phyloP scores from a whole-genome alignment of 345 rosid genomes.

The Cochlearia excelsa region DNA sequence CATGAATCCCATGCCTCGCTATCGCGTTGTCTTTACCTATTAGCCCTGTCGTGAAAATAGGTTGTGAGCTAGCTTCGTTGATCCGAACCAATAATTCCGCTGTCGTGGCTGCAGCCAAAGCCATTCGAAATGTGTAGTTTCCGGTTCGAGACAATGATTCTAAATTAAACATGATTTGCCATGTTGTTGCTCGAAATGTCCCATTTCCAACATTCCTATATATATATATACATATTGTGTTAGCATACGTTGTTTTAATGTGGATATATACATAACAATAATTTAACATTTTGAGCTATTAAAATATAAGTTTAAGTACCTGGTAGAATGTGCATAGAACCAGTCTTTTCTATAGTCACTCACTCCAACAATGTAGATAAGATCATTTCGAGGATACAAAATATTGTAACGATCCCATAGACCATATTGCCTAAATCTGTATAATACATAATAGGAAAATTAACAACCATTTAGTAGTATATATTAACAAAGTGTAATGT shows the following conservation, averaged over 20 bases:
- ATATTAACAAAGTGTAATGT: too few relatives aligned
- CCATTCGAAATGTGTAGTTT: constrained; percentile 60
- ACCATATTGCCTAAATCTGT: constrained; percentile 79
- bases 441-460: not conserved
- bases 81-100: constrained; percentile 44
- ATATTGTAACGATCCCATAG: constrained; percentile 64
- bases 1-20: constrained; percentile 41
- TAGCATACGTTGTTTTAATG: not conserved
- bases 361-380: constrained; percentile 43
- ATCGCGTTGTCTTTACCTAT: constrained; percentile 37
- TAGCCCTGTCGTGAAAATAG: constrained; percentile 22
- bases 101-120: constrained; percentile 59
- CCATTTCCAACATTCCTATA: constrained; percentile 40
- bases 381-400: constrained; percentile 52
- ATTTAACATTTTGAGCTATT: too few relatives aligned
- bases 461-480: not conserved
- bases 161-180: constrained; percentile 58
- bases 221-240: not conserved
- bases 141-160: constrained; percentile 28
- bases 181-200: constrained; percentile 49
- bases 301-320: constrained; percentile 34
- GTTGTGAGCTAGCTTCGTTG: constrained; percentile 17
- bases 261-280: too few relatives aligned
- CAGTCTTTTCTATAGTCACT: constrained; percentile 55
- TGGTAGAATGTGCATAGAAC: constrained; percentile 77